Conservation (phyloP, 1,139 yeast species). For the Lodderomyces orthopsilosis region DNA sequence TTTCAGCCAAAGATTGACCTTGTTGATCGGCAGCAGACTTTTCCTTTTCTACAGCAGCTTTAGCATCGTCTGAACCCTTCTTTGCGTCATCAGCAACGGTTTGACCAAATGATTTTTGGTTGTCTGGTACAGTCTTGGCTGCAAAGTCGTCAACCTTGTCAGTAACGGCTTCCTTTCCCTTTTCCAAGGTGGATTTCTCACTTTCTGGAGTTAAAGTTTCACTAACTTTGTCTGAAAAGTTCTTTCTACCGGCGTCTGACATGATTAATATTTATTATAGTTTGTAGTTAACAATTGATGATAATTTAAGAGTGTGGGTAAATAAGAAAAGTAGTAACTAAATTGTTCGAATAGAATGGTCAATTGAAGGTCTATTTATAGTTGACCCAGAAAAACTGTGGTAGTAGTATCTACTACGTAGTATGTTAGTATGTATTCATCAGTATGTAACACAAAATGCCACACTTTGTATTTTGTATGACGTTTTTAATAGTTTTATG, state of each 20-base stretch:
- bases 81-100: constrained; percentile 55
- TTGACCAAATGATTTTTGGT: constrained; percentile 68
- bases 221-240: constrained; percentile 61
- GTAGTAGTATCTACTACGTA: too few species aligned
- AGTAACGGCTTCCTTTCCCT: constrained; percentile 71
- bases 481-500: not conserved
- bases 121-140: constrained; percentile 55
- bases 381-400: too few species aligned
- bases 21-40: constrained; percentile 13
- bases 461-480: too few species aligned
- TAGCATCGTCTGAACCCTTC: constrained; percentile 52
- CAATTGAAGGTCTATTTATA: not conserved
- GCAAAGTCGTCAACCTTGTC: constrained; percentile 65
- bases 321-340: not conserved
- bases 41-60: constrained; percentile 26
- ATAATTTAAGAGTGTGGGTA: not conserved
- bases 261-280: constrained; percentile 35
- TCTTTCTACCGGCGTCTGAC: constrained; percentile 81
- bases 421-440: too few species aligned
- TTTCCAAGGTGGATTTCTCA: constrained; percentile 60
- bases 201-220: constrained; percentile 74
- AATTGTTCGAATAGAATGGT: not conserved
- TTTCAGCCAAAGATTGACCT: constrained; percentile 43
- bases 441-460: too few species aligned
- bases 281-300: too few species aligned